These are phyloP conservation scores for Rosa chinensis DNA, from an alignment of 306 rosid species.

Conservation along the genomic window DNA sequence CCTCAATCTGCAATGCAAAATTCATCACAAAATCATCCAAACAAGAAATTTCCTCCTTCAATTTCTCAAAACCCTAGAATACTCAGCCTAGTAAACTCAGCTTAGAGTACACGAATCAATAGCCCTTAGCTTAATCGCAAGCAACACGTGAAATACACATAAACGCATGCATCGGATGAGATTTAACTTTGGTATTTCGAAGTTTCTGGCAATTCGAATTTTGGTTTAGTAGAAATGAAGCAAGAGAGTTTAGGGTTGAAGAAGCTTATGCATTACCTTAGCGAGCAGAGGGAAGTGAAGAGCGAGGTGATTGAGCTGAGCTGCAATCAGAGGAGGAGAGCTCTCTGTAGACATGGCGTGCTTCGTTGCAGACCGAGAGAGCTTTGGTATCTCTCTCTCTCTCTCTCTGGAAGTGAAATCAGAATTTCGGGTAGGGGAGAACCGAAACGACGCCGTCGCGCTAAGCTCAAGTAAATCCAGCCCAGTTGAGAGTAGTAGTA, in stretches of 20 bases:
- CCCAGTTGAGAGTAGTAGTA: not conserved
- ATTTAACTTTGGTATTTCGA: not conserved
- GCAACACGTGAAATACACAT: not conserved
- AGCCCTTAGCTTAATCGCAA: not conserved
- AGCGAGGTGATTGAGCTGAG: slow-evolving; percentile 74
- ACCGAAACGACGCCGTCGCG: not conserved
- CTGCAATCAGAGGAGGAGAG: slow-evolving; percentile 68
- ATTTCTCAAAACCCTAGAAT: slow-evolving; percentile 11
- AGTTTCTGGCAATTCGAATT: not conserved
- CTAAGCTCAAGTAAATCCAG: not conserved
- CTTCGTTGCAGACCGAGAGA: not conserved
- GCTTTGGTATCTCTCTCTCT: not conserved
- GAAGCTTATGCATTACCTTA: slow-evolving; percentile 50
- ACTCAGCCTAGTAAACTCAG: not conserved
- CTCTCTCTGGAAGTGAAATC: not conserved
- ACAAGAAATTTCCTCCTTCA: not conserved
- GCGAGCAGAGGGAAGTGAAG: slow-evolving; percentile 55
- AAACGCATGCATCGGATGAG: not conserved
- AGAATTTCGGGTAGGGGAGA: not conserved
- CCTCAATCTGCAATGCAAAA: slow-evolving; percentile 61
- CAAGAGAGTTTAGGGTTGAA: not conserved
- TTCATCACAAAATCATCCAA: not conserved
- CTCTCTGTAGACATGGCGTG: slow-evolving; percentile 47
- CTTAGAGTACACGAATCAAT: not conserved
- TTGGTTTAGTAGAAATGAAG: slow-evolving; percentile 2